Evolutionary conservation across 306 rosid species (phyloP).

Genomic region (Cicer cuneatum): DNA sequence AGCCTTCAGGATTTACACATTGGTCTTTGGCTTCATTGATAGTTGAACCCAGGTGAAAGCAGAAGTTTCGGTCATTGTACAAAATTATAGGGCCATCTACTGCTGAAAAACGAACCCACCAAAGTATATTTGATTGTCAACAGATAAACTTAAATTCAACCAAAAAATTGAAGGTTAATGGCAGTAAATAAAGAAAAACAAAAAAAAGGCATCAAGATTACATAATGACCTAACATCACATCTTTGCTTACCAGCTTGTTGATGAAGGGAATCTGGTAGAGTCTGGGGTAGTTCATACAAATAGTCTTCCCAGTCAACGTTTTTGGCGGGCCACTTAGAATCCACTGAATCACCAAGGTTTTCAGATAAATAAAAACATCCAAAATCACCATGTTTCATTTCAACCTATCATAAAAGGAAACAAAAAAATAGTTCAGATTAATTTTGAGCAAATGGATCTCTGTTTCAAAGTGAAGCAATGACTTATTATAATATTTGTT

Average conservation of each 20-base stretch:
- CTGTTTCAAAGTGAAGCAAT: slow-evolving; percentile 36
- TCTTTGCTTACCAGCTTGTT: slow-evolving; percentile 68
- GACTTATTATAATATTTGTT: slow-evolving; percentile 26
- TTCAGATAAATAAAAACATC: slow-evolving; percentile 86
- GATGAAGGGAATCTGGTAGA: slow-evolving; percentile 59
- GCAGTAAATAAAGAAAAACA: slow-evolving; percentile 18
- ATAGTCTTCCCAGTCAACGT: slow-evolving; percentile 54
- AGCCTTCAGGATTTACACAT: slow-evolving; percentile 85
- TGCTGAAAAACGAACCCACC: slow-evolving; percentile 41
- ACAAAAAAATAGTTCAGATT: slow-evolving; percentile 33
- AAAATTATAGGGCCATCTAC: slow-evolving; percentile 71
- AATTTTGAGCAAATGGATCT: slow-evolving; percentile 32
- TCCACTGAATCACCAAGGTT: slow-evolving; percentile 73
- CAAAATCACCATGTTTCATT: slow-evolving; percentile 67
- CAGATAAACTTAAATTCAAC: slow-evolving; percentile 30
- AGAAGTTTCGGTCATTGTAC: slow-evolving; percentile 70
- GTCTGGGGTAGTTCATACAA: slow-evolving; percentile 67
- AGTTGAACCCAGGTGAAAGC: slow-evolving; percentile 71
- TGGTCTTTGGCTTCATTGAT: slow-evolving; percentile 63
- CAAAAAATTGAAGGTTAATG: slow-evolving; percentile 28
- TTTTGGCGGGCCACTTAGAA: slow-evolving; percentile 56
- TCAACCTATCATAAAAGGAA: slow-evolving; percentile 67
- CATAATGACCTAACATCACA: slow-evolving; percentile 36
- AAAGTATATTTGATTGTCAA: slow-evolving; percentile 29
- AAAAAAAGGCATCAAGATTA: slow-evolving; percentile 16